Percentiles rank a stretch among this genome's conserved stretches.
Evolutionary conservation across 768 basidiomycete species (phyloP).

Genomic region (Mycena leptocephala): DNA sequence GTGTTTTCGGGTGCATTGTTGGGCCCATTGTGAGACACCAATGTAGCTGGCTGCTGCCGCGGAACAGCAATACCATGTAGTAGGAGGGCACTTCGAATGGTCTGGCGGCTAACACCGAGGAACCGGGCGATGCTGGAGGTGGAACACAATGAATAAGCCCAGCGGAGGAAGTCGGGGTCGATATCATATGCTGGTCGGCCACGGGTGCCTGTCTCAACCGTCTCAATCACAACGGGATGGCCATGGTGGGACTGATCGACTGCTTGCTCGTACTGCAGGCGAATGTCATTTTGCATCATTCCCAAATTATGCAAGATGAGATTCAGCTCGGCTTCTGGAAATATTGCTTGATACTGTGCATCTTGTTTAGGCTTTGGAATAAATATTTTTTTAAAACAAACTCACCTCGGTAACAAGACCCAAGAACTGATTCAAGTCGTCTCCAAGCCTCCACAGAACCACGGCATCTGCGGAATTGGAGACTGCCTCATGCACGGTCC

Average conservation of each 20-base stretch:
- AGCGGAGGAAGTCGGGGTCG: not conserved
- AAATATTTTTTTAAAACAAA: not conserved
- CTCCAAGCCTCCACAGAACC: constrained; percentile 34
- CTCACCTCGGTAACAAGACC: constrained; percentile 26
- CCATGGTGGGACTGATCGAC: not conserved
- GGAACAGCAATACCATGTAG: constrained; percentile 35
- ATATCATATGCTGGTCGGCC: not conserved
- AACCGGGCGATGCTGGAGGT: not conserved
- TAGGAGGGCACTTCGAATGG: constrained; percentile 12
- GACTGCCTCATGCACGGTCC: constrained; percentile 2
- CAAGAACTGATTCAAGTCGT: constrained; percentile 31
- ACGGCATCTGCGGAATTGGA: constrained; percentile 21
- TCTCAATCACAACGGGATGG: not conserved
- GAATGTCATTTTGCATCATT: not conserved
- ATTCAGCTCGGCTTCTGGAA: not conserved
- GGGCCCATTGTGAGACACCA: not conserved
- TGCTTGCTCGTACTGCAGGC: not conserved
- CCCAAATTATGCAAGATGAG: not conserved
- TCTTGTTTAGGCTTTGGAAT: not conserved
- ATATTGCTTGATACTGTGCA: not conserved
- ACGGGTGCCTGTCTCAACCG: not conserved
- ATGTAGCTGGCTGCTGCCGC: constrained; percentile 20
- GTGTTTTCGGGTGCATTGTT: not conserved
- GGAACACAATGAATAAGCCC: not conserved
- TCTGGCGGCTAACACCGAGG: not conserved